These are phyloP conservation scores for Kregervanrija fluxuum DNA, from an alignment of 805 yeast genomes.

Conservation along the genomic window DNA sequence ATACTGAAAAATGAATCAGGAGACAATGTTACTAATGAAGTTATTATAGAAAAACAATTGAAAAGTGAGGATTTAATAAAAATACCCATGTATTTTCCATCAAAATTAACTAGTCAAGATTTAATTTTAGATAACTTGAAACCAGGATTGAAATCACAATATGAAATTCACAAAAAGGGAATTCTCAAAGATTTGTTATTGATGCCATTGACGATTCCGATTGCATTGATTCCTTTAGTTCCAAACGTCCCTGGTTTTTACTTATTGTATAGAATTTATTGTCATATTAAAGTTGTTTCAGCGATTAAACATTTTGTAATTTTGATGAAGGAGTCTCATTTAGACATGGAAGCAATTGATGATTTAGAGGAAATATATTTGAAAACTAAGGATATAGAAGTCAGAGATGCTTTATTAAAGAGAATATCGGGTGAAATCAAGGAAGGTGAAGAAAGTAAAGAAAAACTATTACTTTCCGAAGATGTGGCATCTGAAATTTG, in stretches of 20 bases:
- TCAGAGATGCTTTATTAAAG: conserved; percentile 14
- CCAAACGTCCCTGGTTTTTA: conserved; percentile 94
- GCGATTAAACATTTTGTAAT: conserved; percentile 66
- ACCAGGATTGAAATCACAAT: conserved; percentile 36
- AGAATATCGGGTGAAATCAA: conserved; percentile 4
- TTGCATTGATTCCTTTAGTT: conserved; percentile 73
- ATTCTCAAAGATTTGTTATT: conserved; percentile 47
- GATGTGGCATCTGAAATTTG: conserved; percentile 40
- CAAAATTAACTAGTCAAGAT: conserved; percentile 23
- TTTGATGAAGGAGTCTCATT: conserved; percentile 36
- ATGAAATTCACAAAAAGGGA: conserved; percentile 47
- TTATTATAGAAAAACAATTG: conserved; percentile 9
- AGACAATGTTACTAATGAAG: conserved; percentile 5
- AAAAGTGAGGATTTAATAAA: conserved; percentile 23
- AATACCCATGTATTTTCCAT: conserved; percentile 49
- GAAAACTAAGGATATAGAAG: conserved; percentile 15
- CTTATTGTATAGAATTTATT: conserved; percentile 70
- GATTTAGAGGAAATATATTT: conserved; percentile 26
- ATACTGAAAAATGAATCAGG: conserved; percentile 31
- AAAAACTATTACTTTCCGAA: conserved; percentile 37
- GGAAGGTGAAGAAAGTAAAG: conserved; percentile 24
- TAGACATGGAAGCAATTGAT: conserved; percentile 27
- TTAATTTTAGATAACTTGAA: conserved; percentile 33
- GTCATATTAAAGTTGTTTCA: conserved; percentile 69
- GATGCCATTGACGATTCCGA: conserved; percentile 73